Evolutionary conservation across 352 stramenopile genomes (phyloP), one percentile per base, ranked within the genome.

Genomic region (Globisporangium sylvaticum): DNA sequence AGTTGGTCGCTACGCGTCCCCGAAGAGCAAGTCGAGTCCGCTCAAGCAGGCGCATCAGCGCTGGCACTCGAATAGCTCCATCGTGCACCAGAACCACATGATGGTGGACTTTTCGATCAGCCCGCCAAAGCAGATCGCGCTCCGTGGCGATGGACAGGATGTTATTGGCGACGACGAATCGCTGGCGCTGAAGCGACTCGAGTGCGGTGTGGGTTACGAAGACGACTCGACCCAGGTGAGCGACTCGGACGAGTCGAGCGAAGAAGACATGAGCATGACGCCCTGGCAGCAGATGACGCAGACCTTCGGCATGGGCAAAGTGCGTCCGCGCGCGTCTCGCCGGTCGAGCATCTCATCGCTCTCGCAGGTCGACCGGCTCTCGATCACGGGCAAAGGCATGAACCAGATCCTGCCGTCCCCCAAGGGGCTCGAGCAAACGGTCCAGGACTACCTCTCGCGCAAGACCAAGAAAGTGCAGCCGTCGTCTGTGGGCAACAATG

Each of bases 261-360:
- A 93, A 32, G 82, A 87, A 62, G 82, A 93, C 56, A 85, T 90
- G 74, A 84, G 65, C 27, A 89, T 93, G 81, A 92, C 85, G 0
- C 85, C 84, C 20, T 93, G 85, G 85, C 85, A 93, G 56, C 85
- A 93, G 68, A 93, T 93, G 83, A 93, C 85, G 1, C 84, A 91
- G 50, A 93, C 83, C 6, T 91, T 93, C 39, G 83, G 85, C 31
- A 93, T 93, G 76, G 73, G 73, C n/a, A 85, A 87, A 56, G 67
- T 76, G 4, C 64, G 67, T 20, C 68, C 71, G 46, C 71, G 75
- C 20, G 78, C 74, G 1, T 71, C 71, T n/a, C 71, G 81, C 10
- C 73, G 84, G 12, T 90, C 82, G 0, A 92, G 82, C 24, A 67
- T 90, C 48, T 92, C 84, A 27, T 84, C 77, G 0, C 37, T 90